phyloP scores from a whole-genome alignment of 345 rosid species.

The Eucalyptus sp. region DNA sequence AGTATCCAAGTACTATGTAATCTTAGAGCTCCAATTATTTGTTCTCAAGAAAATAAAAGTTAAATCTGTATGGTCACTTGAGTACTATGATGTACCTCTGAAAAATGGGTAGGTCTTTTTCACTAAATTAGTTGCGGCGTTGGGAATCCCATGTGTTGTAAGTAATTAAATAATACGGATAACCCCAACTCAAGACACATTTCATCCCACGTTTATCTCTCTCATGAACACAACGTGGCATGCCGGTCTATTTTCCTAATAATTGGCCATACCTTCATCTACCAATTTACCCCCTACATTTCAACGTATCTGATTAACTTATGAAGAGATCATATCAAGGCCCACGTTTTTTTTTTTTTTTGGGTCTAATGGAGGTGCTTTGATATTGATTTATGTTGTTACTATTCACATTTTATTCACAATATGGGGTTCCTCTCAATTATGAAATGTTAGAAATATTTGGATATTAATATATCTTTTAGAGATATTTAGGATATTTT shows the following conservation, averaged over 20 bases:
- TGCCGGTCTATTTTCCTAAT: not conserved
- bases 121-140: not conserved
- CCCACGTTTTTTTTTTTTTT: not conserved
- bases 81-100: not conserved
- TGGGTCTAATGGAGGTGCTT: not conserved
- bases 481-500: no score
- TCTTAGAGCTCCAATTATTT: not conserved
- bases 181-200: not conserved
- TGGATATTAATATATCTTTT: no score
- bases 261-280: not conserved
- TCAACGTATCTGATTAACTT: not conserved
- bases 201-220: not conserved
- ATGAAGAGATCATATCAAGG: not conserved
- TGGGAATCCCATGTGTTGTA: not conserved
- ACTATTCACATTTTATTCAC: not conserved
- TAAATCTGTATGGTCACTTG: not conserved
- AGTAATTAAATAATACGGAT: not conserved
- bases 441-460: not conserved
- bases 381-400: not conserved
- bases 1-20: not conserved
- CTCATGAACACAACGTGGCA: not conserved
- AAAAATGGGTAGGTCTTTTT: not conserved
- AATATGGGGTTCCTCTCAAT: not conserved
- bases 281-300: not conserved
- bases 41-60: not conserved